Evolutionary conservation across 2,329 filamentous ascomycete genomes (phyloP).

Genomic region (Exserohilum turcica): DNA sequence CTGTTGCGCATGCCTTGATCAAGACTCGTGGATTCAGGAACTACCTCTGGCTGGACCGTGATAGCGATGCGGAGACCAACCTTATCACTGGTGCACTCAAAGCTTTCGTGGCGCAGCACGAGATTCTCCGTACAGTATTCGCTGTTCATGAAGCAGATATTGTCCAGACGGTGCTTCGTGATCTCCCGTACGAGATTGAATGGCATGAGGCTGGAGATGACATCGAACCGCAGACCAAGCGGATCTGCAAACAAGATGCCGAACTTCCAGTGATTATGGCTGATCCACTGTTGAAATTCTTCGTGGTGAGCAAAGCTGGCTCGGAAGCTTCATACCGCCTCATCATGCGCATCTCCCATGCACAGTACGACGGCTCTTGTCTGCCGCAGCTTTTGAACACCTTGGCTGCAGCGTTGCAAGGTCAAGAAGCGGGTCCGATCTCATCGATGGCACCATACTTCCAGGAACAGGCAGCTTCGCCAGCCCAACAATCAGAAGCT

Average conservation of each 20-base stretch:
- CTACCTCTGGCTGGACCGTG: background rate
- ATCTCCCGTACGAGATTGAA: background rate
- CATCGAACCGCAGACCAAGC: background rate
- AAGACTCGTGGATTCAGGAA: background rate
- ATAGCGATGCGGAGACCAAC: background rate
- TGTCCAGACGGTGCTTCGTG: background rate
- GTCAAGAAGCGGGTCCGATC: background rate
- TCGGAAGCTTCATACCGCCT: background rate
- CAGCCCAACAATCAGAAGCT: background rate
- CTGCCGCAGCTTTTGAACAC: conserved; percentile 1
- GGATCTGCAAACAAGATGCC: background rate
- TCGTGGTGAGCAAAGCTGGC: background rate
- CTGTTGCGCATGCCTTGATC: background rate
- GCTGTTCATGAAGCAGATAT: background rate
- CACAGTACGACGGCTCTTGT: conserved; percentile 21
- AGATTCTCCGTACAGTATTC: conserved; percentile 14
- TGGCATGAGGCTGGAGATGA: background rate
- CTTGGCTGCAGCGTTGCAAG: background rate
- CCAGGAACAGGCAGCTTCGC: background rate
- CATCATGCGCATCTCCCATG: conserved; percentile 20
- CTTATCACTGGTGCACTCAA: background rate
- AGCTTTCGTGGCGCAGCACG: conserved; percentile 5
- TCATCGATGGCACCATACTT: background rate
- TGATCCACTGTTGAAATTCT: background rate
- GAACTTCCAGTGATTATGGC: background rate